Conservation (phyloP, 1,284 basidiomycete species). For the Neolentinus lepideus region DNA sequence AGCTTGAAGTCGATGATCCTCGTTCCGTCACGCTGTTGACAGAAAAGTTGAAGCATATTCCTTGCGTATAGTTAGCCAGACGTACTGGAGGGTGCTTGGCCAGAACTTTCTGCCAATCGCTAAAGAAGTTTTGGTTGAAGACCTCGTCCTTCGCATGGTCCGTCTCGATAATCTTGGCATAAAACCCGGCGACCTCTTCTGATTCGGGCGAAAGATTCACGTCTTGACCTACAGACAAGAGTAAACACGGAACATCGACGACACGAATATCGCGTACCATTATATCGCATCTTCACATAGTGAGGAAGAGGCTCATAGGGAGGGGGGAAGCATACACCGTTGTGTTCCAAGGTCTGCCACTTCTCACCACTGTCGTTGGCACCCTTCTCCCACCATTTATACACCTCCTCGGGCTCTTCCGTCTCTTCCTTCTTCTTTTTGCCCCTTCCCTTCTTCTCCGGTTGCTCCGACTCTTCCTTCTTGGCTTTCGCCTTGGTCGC, state of each 20-base stretch:
- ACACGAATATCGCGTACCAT: slow-evolving; percentile 52
- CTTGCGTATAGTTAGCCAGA: slow-evolving; percentile 10
- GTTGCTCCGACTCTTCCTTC: slow-evolving; percentile 26
- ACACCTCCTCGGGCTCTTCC: slow-evolving; percentile 61
- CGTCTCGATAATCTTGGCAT: slow-evolving; percentile 88
- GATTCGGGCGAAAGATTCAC: slow-evolving; percentile 80
- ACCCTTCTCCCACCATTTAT: slow-evolving; percentile 81
- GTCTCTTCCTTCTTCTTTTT: slow-evolving; percentile 59
- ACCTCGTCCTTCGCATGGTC: slow-evolving; percentile 87
- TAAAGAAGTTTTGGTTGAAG: slow-evolving; percentile 96
- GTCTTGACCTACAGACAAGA: slow-evolving; percentile 52
- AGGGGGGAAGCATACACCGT: slow-evolving; percentile 94
- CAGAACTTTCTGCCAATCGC: slow-evolving; percentile 79
- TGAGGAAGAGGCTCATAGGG: slow-evolving; percentile 85
- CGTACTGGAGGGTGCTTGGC: slow-evolving; percentile 84
- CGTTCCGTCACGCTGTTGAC: slow-evolving; percentile 54
- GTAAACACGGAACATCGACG: neutral
- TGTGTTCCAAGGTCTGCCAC: slow-evolving; percentile 92
- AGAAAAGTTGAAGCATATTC: slow-evolving; percentile 1
- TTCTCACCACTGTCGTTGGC: slow-evolving; percentile 74
- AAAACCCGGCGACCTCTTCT: slow-evolving; percentile 98
- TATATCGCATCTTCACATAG: slow-evolving; percentile 92
- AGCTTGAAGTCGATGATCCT: slow-evolving; percentile 75
- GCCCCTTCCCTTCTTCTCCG: slow-evolving; percentile 34
- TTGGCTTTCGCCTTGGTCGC: slow-evolving; percentile 23